Percentiles rank a stretch among this genome's conserved stretches.
Conservation (phyloP, 305 asterid genomes). For the Plantago lanceolata region DNA sequence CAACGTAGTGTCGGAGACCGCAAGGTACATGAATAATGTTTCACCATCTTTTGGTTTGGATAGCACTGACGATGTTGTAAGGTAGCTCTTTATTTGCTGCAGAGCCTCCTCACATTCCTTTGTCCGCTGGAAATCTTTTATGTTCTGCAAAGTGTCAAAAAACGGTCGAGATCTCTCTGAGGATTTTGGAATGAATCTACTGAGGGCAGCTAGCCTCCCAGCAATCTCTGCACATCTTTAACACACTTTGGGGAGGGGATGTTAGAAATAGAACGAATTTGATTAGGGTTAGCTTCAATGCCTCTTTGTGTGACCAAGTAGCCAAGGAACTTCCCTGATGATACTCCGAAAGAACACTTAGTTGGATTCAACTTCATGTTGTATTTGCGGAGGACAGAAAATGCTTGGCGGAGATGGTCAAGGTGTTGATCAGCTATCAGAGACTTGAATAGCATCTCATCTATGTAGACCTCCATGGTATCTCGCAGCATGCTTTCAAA, state of each 20-base stretch:
- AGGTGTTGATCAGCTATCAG: neutral
- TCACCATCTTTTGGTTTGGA: too few relatives aligned
- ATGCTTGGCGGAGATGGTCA: neutral
- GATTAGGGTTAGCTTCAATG: neutral
- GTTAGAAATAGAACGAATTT: neutral
- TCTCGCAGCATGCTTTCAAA: neutral
- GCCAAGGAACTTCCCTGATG: neutral
- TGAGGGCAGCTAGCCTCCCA: neutral
- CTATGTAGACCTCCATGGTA: neutral
- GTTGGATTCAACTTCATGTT: neutral
- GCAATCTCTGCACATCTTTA: neutral
- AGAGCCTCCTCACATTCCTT: too few relatives aligned
- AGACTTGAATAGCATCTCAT: neutral
- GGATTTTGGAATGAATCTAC: neutral
- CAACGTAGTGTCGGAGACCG: too few relatives aligned
- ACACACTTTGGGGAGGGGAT: neutral
- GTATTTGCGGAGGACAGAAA: neutral
- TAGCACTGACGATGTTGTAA: too few relatives aligned
- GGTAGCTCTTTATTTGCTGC: too few relatives aligned
- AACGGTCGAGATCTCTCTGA: too few relatives aligned
- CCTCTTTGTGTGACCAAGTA: neutral
- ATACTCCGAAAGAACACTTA: neutral
- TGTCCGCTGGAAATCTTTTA: too few relatives aligned
- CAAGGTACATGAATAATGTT: too few relatives aligned
- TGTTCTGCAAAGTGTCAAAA: too few relatives aligned